These are phyloP conservation scores for Mycena albidolilacea DNA, from an alignment of 768 basidiomycete genomes.

Conservation along the genomic window DNA sequence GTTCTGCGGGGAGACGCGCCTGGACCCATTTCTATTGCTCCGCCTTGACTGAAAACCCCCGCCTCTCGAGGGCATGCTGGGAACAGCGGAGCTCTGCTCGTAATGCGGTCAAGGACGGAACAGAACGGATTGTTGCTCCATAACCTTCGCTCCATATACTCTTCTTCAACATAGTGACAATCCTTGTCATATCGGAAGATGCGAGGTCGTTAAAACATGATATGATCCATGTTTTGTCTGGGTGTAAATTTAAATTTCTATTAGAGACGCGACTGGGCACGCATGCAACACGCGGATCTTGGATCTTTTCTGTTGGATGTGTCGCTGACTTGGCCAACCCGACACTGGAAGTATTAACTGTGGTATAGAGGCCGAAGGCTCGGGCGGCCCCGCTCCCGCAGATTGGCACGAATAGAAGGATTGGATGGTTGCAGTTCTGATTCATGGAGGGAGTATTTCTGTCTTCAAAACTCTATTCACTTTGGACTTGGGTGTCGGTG, in stretches of 20 bases:
- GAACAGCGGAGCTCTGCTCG: too few relatives aligned
- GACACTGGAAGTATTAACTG: neutral
- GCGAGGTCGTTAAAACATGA: too few relatives aligned
- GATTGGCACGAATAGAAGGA: slow-evolving; percentile 1
- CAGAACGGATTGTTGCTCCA: too few relatives aligned
- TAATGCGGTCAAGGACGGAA: too few relatives aligned
- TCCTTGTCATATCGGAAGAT: too few relatives aligned
- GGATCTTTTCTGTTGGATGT: neutral
- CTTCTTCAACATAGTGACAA: too few relatives aligned
- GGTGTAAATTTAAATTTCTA: neutral
- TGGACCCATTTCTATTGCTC: too few relatives aligned
- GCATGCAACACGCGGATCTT: neutral
- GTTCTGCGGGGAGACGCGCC: too few relatives aligned
- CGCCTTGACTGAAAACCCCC: too few relatives aligned
- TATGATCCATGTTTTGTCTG: too few relatives aligned
- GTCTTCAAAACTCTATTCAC: slow-evolving; percentile 88
- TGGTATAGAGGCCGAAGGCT: neutral
- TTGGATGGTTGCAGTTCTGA: neutral
- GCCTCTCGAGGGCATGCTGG: too few relatives aligned
- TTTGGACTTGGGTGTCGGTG: slow-evolving; percentile 93
- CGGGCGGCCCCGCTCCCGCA: neutral
- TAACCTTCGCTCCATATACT: too few relatives aligned
- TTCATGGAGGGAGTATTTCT: slow-evolving; percentile 63
- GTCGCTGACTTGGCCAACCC: neutral
- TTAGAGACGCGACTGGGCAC: neutral